Evolutionary conservation across 805 yeast genomes (phyloP).

Genomic region (Nakazawaea wickerhamii): DNA sequence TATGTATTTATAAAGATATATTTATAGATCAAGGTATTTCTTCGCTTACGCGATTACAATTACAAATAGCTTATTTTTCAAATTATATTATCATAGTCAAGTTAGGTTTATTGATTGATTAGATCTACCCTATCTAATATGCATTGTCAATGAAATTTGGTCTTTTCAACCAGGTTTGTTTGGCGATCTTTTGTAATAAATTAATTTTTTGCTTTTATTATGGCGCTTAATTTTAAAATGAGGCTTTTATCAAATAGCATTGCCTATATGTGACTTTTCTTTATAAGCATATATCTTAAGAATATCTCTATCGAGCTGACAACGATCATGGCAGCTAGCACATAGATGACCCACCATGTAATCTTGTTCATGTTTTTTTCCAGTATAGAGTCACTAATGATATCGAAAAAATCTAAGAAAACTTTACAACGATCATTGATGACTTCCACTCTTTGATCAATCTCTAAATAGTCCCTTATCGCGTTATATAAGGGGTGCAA

Average conservation of each 20-base stretch:
- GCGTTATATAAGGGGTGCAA: conserved; percentile 89
- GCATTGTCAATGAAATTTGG: no score
- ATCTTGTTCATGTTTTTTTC: conserved; percentile 89
- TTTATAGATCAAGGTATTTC: no score
- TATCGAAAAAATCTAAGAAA: conserved; percentile 87
- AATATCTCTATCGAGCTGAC: conserved; percentile 73
- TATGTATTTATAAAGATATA: no score
- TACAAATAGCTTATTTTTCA: no score
- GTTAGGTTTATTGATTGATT: no score
- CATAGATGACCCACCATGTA: conserved; percentile 82
- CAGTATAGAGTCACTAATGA: conserved; percentile 89
- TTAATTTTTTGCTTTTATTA: no score
- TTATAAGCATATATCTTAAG: conserved; percentile 48
- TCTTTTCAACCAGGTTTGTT: no score
- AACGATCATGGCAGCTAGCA: conserved; percentile 70
- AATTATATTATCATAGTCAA: no score
- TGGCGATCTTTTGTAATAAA: no score
- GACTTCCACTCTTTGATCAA: conserved; percentile 91
- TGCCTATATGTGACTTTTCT: conserved; percentile 10
- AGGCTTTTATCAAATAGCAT: neutral
- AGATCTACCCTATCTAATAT: no score
- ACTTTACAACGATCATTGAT: conserved; percentile 91
- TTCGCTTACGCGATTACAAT: no score
- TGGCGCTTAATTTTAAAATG: neutral
- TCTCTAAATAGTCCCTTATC: conserved; percentile 86